Evolutionary conservation across 1,284 basidiomycete genomes (phyloP).

Genomic region (Trichosporon asahii): DNA sequence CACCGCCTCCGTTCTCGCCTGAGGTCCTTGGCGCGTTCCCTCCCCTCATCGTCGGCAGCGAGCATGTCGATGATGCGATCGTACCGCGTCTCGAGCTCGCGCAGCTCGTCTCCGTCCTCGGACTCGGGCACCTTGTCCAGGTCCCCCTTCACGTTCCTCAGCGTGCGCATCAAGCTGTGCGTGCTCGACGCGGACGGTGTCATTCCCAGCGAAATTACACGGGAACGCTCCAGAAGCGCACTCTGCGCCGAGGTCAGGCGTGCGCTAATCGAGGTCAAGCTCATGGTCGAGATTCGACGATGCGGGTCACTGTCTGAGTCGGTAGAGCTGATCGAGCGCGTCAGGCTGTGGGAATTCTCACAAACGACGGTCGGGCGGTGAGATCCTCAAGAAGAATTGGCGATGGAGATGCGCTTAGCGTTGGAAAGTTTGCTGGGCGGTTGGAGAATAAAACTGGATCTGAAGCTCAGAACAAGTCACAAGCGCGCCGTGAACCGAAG

Average conservation of each 20-base stretch:
- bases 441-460: too few species aligned
- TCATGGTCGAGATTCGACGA: not conserved
- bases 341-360: not conserved
- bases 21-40: constrained; percentile 36
- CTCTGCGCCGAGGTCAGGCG: constrained; percentile 47
- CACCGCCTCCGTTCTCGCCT: constrained; percentile 32
- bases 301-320: not conserved
- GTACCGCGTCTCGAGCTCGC: constrained; percentile 38
- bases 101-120: constrained; percentile 23
- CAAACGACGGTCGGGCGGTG: too few species aligned
- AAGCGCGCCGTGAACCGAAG: not conserved
- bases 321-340: not conserved
- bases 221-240: constrained; percentile 48
- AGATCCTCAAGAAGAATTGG: too few species aligned
- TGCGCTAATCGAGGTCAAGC: constrained; percentile 30
- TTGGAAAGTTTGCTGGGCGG: too few species aligned
- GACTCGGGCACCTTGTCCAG: constrained; percentile 33
- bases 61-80: constrained; percentile 47
- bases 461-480: not conserved
- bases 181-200: constrained; percentile 42
- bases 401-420: too few species aligned
- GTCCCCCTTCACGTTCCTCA: constrained; percentile 37
- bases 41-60: constrained; percentile 44
- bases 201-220: constrained; percentile 47
- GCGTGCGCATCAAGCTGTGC: constrained; percentile 42